phyloP scores from a whole-genome alignment of 108 stramenopile genomes.

The Cyclotella kingstonii region DNA sequence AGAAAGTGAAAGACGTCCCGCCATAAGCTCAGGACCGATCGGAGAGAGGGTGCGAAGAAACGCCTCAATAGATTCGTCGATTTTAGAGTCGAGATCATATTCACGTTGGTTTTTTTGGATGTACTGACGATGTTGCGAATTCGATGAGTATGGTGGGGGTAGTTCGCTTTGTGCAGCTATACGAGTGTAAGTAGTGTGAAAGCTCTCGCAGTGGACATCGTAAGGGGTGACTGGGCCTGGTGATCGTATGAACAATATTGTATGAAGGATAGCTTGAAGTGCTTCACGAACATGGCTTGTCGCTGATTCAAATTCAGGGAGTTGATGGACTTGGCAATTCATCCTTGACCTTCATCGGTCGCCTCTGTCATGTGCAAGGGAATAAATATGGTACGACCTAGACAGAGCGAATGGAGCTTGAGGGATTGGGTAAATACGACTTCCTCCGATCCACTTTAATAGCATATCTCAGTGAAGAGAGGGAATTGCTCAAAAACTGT shows the following conservation, averaged over 20 bases:
- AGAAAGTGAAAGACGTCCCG: slow-evolving; percentile 67
- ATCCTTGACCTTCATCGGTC: slow-evolving; percentile 22
- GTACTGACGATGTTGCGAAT: slow-evolving; percentile 15
- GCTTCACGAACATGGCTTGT: slow-evolving; percentile 82
- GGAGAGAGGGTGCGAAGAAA: slow-evolving; percentile 71
- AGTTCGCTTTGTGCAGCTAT: slow-evolving; percentile 54
- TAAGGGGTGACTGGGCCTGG: slow-evolving; percentile 77
- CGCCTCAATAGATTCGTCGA: slow-evolving; percentile 75
- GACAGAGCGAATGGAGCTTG: too few relatives aligned
- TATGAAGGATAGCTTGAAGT: slow-evolving; percentile 80
- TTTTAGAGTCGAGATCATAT: slow-evolving; percentile 73
- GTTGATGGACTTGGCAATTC: slow-evolving; percentile 82
- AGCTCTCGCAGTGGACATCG: slow-evolving; percentile 82
- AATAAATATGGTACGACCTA: too few relatives aligned
- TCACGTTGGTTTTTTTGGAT: slow-evolving; percentile 14
- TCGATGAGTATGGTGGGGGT: slow-evolving; percentile 2
- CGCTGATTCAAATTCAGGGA: slow-evolving; percentile 82
- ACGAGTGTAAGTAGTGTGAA: slow-evolving; percentile 74
- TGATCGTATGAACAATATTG: slow-evolving; percentile 83
- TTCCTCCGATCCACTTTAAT: too few relatives aligned
- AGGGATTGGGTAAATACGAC: too few relatives aligned
- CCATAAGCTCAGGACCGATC: slow-evolving; percentile 81
- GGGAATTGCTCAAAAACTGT: too few relatives aligned
- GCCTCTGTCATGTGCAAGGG: not conserved
- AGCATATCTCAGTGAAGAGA: too few relatives aligned